phyloP scores from a whole-genome alignment of 2,329 filamentous ascomycete species.

The Clarireedia monteithiana region DNA sequence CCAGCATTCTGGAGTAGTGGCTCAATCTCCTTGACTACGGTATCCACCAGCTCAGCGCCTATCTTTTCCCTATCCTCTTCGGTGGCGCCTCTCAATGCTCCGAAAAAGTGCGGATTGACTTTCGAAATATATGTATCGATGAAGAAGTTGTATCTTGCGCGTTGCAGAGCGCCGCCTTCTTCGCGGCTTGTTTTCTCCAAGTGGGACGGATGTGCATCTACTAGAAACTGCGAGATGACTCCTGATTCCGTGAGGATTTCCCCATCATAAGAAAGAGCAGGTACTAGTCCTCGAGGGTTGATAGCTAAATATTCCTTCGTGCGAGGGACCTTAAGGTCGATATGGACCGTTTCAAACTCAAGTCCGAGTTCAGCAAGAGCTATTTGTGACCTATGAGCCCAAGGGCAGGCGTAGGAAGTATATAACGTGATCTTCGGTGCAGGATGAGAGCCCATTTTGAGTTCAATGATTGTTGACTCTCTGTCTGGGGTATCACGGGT shows the following conservation, averaged over 20 bases:
- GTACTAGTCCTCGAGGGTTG: conserved; percentile 74
- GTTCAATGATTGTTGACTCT: conserved; percentile 6
- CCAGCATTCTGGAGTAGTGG: conserved; percentile 50
- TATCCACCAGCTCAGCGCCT: conserved; percentile 43
- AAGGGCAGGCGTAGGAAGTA: conserved; percentile 44
- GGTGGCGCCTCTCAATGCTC: conserved; percentile 36
- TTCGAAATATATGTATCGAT: conserved; percentile 62
- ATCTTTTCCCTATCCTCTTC: conserved; percentile 41
- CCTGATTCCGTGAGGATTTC: conserved; percentile 67
- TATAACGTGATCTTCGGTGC: conserved; percentile 15
- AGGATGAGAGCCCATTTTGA: conserved; percentile 10
- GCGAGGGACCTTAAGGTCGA: conserved; percentile 62
- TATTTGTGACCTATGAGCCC: conserved; percentile 73
- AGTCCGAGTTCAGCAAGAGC: conserved; percentile 58
- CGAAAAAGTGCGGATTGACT: conserved; percentile 41
- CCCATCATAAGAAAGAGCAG: conserved; percentile 56
- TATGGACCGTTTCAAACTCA: conserved; percentile 61
- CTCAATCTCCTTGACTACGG: conserved; percentile 63
- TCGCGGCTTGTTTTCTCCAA: conserved; percentile 50
- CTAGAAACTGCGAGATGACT: conserved; percentile 64
- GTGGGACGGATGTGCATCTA: conserved; percentile 61
- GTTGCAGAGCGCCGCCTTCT: conserved; percentile 46
- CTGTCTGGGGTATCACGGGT: conserved; percentile 7
- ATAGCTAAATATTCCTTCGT: conserved; percentile 67
- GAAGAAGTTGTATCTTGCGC: conserved; percentile 66